Percentiles rank a stretch among this genome's conserved stretches.
Evolutionary conservation across 2,329 filamentous ascomycete species (phyloP).

Genomic region (Plectosphaerella sp.): DNA sequence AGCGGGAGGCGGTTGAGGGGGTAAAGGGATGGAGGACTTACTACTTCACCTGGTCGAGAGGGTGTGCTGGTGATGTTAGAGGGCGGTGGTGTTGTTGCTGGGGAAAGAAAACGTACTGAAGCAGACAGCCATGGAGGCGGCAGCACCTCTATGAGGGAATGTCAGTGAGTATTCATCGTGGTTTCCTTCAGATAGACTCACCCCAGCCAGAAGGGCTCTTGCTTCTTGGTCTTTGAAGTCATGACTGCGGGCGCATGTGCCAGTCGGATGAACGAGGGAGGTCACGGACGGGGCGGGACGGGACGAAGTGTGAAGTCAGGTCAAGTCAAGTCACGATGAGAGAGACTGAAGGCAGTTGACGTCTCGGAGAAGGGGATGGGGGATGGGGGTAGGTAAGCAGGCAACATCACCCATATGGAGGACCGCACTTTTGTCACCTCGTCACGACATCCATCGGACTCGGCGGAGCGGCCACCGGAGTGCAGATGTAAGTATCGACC

Average conservation of each 20-base stretch:
- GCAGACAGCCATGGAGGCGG: constrained; percentile 39
- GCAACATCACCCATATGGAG: neutral
- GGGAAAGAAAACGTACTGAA: constrained; percentile 27
- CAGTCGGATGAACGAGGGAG: no score
- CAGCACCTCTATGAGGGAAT: constrained; percentile 27
- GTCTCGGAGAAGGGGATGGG: no score
- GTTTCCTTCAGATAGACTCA: constrained; percentile 14
- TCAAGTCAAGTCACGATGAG: neutral
- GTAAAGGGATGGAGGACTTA: constrained; percentile 12
- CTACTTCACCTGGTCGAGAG: constrained; percentile 41
- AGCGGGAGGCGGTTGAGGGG: neutral
- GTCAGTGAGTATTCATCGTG: neutral
- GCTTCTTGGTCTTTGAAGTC: constrained; percentile 17
- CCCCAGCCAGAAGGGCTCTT: constrained; percentile 41
- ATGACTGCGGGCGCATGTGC: neutral
- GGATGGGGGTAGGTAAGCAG: no score
- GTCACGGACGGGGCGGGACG: no score
- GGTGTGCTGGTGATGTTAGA: constrained; percentile 26
- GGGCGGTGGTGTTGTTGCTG: neutral
- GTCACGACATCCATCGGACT: neutral
- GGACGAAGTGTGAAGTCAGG: neutral
- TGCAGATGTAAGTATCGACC: neutral
- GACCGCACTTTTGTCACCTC: neutral
- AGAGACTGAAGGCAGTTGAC: neutral
- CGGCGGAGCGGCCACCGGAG: neutral